These are phyloP conservation scores for Sphaceloma murrayae DNA, from an alignment of 2,329 filamentous ascomycete species.

Conservation along the genomic window DNA sequence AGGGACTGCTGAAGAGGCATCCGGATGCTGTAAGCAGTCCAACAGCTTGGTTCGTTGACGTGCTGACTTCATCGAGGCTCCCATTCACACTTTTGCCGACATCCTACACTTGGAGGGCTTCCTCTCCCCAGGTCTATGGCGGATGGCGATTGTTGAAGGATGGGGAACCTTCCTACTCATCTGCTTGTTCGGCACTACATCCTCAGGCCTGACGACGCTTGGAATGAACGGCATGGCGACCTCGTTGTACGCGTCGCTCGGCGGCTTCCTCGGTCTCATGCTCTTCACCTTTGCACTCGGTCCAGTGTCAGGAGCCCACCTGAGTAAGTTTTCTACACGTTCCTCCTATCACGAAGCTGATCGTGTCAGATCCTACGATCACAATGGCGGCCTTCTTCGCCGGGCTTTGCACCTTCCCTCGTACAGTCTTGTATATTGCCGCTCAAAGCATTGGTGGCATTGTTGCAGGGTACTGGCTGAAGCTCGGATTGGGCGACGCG, in stretches of 20 bases:
- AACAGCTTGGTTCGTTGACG: too few species aligned
- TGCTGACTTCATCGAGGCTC: too few species aligned
- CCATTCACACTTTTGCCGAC: conserved; percentile 18
- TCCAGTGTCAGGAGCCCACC: conserved; percentile 43
- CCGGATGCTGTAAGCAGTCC: conserved; percentile 28
- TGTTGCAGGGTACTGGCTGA: conserved; percentile 21
- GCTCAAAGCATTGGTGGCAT: conserved; percentile 39
- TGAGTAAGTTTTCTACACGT: conserved; percentile 29
- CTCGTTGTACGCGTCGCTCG: conserved; percentile 17
- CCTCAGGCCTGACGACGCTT: conserved; percentile 19
- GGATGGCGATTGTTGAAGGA: conserved; percentile 22
- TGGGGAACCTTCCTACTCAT: conserved; percentile 22
- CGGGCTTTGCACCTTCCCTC: conserved; percentile 40
- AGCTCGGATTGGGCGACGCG: conserved; percentile 20
- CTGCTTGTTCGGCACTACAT: conserved; percentile 20
- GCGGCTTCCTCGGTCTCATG: conserved; percentile 26
- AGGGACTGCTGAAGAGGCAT: conserved; percentile 20
- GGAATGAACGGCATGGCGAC: background rate
- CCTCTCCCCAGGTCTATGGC: conserved; percentile 20
- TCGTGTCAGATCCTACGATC: conserved; percentile 36
- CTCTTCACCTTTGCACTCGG: conserved; percentile 43
- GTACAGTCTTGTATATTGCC: conserved; percentile 39
- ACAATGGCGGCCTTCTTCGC: conserved; percentile 45
- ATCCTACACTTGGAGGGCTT: conserved; percentile 21
- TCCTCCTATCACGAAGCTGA: background rate